Base-by-base conservation (phyloP, 1,139 yeast genomes). In the Geotrichum restrictum region DNA sequence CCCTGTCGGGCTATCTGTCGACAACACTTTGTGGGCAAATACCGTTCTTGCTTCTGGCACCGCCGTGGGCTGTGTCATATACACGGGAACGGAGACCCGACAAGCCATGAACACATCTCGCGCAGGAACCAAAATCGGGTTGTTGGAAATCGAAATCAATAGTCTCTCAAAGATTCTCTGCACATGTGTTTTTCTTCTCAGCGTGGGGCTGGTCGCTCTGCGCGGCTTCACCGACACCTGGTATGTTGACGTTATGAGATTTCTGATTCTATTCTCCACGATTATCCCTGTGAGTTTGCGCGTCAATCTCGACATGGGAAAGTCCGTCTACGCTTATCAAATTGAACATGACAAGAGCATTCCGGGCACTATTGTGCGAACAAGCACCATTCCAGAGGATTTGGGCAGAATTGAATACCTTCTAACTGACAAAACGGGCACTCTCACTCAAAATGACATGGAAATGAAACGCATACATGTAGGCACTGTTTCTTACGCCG, bases 311-410 rank as follows among this genome's bases (percentile, higher is more conserved):
- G 99, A 94, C 69, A 77, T 94, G 65, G 98, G 97, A 4, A 94
- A 94, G 69, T 85, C 96, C 0, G 97, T 94, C 1, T 94, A 93
- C 67, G 97, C 98, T 0, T 83, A 88, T 54, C 97, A 94, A 65
- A 94, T 94, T 57, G 96, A 93, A 66, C 89, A 85, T 56, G 99
- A 94, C 68, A 61, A 68, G 22, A 78, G 82, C 6, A 93, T 94
- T 19, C 84, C 88, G 1, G 88, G 83, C 11, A 91, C 98, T 0
- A 81, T 94, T 56, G 99, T 94, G 3, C 80, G 99, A 65, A 93
- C 98, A 0, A 88, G 97, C 50, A 94, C 98, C 0, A 94, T 94
- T 45, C 98, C 98, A 0, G 99, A 94, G 69, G 99, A 94, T 70
- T 74, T 94, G 59, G 99, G 99, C 14, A 77, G 99, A 62, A 86